These are phyloP conservation scores for Volvariella surrecta DNA, from an alignment of 1,284 basidiomycete genomes.

Conservation along the genomic window DNA sequence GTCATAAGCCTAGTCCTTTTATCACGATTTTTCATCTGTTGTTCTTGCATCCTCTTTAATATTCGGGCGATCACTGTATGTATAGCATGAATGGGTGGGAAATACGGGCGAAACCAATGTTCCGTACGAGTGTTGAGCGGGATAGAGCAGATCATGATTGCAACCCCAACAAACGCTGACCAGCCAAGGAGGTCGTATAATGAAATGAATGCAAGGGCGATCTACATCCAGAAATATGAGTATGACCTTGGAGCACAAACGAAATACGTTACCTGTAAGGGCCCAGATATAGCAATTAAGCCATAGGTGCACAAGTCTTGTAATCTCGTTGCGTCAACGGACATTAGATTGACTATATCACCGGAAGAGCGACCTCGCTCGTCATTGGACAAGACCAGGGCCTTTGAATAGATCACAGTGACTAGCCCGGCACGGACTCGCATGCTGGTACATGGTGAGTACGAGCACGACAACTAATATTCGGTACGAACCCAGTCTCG, in stretches of 20 bases:
- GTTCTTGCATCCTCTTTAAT: conserved; percentile 75
- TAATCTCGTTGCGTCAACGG: conserved; percentile 77
- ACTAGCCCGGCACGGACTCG: conserved; percentile 85
- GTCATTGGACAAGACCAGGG: conserved; percentile 78
- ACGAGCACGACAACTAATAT: no score
- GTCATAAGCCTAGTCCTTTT: conserved; percentile 71
- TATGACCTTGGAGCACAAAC: no score
- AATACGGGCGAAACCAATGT: neutral
- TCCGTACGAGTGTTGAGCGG: conserved; percentile 65
- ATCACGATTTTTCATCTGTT: conserved; percentile 90
- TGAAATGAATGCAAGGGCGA: conserved; percentile 83
- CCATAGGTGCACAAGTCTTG: conserved; percentile 85
- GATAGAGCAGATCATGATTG: conserved; percentile 79
- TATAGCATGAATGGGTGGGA: neutral
- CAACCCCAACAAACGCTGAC: conserved; percentile 89
- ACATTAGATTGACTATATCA: conserved; percentile 93
- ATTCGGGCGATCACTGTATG: conserved; percentile 54
- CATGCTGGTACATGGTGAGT: conserved; percentile 40
- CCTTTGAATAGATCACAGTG: conserved; percentile 80
- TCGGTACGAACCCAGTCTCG: conserved; percentile 51
- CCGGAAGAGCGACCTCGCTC: conserved; percentile 78
- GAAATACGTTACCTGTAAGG: conserved; percentile 43
- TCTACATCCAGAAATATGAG: conserved; percentile 32
- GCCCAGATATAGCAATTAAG: conserved; percentile 61
- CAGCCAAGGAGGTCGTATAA: conserved; percentile 87